phyloP scores from a whole-genome alignment of 768 basidiomycete genomes.

The Auriculariales sp. region DNA sequence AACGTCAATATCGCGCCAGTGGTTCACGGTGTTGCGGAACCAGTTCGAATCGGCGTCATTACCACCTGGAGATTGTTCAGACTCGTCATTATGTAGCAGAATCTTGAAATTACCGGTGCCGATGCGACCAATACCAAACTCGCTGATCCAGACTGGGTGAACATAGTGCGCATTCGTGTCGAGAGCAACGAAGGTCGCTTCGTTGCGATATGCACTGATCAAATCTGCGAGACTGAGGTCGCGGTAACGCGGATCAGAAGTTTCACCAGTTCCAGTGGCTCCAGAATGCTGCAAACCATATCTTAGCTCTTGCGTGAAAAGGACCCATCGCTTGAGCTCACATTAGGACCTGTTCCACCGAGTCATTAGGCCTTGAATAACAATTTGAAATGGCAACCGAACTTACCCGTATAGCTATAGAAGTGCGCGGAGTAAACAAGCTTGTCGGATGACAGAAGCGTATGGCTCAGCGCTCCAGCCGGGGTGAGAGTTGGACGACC shows the following conservation, averaged over 20 bases:
- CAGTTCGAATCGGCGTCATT: no score
- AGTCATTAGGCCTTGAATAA: no score
- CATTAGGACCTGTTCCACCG: no score
- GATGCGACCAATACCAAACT: no score
- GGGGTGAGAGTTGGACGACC: slow-evolving; percentile 2
- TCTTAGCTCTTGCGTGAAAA: no score
- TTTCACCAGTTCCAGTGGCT: slow-evolving; percentile 3
- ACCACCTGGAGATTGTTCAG: no score
- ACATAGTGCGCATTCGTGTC: neutral
- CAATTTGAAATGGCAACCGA: no score
- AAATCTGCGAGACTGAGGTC: slow-evolving; percentile 1
- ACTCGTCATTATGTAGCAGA: no score
- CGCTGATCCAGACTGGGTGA: slow-evolving; percentile 2
- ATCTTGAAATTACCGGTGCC: no score
- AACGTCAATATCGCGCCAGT: slow-evolving; percentile 1
- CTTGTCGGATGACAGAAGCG: slow-evolving; percentile 4
- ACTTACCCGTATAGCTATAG: slow-evolving; percentile 6
- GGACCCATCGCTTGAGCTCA: no score
- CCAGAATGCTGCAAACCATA: slow-evolving; percentile 4
- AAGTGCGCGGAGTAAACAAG: slow-evolving; percentile 7
- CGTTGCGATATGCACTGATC: neutral
- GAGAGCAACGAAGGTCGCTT: slow-evolving; percentile 2
- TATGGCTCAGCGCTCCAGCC: slow-evolving; percentile 2
- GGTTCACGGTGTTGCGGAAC: slow-evolving; percentile 2
- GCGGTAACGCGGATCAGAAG: slow-evolving; percentile 3